Conservation (phyloP, 2,329 filamentous ascomycete genomes). For the Xylaria sp. region DNA sequence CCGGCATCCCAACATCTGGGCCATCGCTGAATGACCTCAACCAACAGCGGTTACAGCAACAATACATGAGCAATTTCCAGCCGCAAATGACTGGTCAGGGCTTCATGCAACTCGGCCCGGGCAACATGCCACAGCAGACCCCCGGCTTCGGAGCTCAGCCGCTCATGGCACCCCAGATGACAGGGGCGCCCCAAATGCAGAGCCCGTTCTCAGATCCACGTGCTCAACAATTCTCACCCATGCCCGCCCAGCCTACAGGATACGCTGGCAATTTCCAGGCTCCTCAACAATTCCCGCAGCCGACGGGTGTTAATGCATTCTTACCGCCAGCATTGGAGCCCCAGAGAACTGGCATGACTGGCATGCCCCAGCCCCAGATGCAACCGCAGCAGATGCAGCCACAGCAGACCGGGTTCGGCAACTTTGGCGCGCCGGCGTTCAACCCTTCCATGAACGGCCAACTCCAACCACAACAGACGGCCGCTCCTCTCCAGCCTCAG, state of each 20-base stretch:
- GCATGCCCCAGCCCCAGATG: slow-evolving; percentile 39
- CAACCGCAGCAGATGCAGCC: slow-evolving; percentile 34
- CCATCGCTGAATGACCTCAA: slow-evolving; percentile 71
- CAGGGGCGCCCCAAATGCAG: slow-evolving; percentile 38
- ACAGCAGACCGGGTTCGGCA: slow-evolving; percentile 47
- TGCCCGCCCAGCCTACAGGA: slow-evolving; percentile 61
- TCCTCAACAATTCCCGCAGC: slow-evolving; percentile 41
- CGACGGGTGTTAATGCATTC: slow-evolving; percentile 52
- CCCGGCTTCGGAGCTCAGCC: slow-evolving; percentile 36
- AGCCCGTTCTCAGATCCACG: slow-evolving; percentile 39
- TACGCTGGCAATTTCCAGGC: slow-evolving; percentile 42
- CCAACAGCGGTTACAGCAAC: slow-evolving; percentile 60
- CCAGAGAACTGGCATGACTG: slow-evolving; percentile 54
- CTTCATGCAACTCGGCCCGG: slow-evolving; percentile 34
- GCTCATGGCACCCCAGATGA: slow-evolving; percentile 41
- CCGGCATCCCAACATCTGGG: slow-evolving; percentile 69
- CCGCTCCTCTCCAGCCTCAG: slow-evolving; percentile 64
- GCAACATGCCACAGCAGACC: slow-evolving; percentile 34
- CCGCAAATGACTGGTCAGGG: slow-evolving; percentile 38
- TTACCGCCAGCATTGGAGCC: slow-evolving; percentile 57
- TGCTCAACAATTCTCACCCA: slow-evolving; percentile 39
- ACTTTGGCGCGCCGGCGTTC: slow-evolving; percentile 37
- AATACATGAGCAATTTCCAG: slow-evolving; percentile 41
- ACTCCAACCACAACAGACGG: slow-evolving; percentile 47
- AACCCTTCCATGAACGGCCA: slow-evolving; percentile 46